Evolutionary conservation across 1,284 basidiomycete genomes (phyloP), one percentile per base, ranked within the genome.

Genomic region (Boletellus sp.): DNA sequence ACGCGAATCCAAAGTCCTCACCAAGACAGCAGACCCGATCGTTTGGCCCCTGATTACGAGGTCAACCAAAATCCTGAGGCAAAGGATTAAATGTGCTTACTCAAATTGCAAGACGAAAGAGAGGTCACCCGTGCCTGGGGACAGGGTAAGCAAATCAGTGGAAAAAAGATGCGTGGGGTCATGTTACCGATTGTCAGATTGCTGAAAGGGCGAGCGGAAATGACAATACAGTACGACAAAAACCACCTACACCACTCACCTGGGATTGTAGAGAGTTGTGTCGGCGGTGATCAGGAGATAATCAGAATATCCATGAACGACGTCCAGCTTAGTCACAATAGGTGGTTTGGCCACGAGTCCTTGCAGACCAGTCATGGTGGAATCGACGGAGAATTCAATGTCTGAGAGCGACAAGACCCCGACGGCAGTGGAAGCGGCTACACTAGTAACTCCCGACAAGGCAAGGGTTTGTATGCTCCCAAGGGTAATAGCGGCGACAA

Each of bases 211-310:
- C 22, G 5, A 5, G 22, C 22, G 46, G 10, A 37, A 49, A 15
- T 49, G 47, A 51, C 45, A 57, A 47, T 47, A 13, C 8, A 24
- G 26, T 8, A 42, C 26, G 32, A 33, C 5, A 24, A 16, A 49
- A 3, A 39, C 19, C 11, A 49, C 8, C 1, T 8, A n/a, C 22
- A 41, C 13, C 40, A 41, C 70, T 61, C 56, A 82, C 82, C 78
- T 86, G 8, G 84, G 85, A 56, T 85, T 85, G 61, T 78, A 83
- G 26, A 86, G 62, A 3, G 72, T 71, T 32, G 78, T 78, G 36
- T 78, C 71, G n/a, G 83, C 79, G 57, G 76, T 87, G 70, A 91
- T 90, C 49, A 88, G 72, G n/a, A 91, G 71, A 65, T 78, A 86
- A 58, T 83, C 76, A 0, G 80, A 58, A 71, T 79, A 89, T 8